Percentiles rank a stretch among this genome's conserved stretches.
These are phyloP conservation scores for Ambrosia trifida DNA, from an alignment of 129 eudicot genomes.

Conservation along the genomic window DNA sequence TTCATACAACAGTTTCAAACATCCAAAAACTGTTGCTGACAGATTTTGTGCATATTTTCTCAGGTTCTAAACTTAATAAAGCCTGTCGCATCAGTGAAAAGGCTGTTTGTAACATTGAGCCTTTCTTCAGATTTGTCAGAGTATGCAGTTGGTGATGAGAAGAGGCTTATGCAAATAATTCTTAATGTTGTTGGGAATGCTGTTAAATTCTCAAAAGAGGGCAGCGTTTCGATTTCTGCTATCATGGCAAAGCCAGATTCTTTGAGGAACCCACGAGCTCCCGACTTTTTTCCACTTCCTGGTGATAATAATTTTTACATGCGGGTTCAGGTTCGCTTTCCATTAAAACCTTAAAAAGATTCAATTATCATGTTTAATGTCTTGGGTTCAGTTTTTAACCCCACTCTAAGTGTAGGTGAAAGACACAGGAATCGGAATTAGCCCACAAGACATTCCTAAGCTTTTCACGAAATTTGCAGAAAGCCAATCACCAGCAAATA, in stretches of 20 bases:
- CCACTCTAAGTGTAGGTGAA: conserved; percentile 55
- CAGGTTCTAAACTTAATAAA: conserved; percentile 79
- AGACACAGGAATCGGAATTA: conserved; percentile 85
- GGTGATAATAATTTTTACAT: conserved; percentile 72
- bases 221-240: conserved; percentile 63
- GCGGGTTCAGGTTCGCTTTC: conserved; percentile 74
- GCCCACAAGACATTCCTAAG: conserved; percentile 82
- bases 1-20: background rate
- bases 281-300: conserved; percentile 60
- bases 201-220: conserved; percentile 87
- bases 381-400: conserved; percentile 4
- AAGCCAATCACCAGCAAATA: conserved; percentile 52
- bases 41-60: conserved; percentile 24
- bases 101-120: conserved; percentile 51
- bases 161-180: conserved; percentile 84
- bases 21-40: background rate
- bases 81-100: conserved; percentile 88
- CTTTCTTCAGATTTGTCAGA: conserved; percentile 80
- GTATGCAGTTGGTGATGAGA: conserved; percentile 86
- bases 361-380: background rate
- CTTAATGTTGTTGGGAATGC: conserved; percentile 91
- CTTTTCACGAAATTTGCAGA: conserved; percentile 81
- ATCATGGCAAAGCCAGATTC: conserved; percentile 65
- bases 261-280: conserved; percentile 68
- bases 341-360: background rate